phyloP scores from a whole-genome alignment of 176 grass and related monocot species.

The Ensete glaucum region DNA sequence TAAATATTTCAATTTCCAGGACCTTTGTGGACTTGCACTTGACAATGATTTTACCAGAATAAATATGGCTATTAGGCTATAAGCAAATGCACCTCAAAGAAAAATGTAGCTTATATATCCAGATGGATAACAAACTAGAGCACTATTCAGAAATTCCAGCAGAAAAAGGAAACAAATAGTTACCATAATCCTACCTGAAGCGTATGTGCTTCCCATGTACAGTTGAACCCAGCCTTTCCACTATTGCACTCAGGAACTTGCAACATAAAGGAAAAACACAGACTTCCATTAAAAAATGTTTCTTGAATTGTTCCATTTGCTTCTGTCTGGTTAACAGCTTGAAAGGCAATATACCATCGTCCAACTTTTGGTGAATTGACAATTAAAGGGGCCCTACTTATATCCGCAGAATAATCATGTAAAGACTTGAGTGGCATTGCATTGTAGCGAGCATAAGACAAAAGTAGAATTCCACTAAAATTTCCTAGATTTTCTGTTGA shows the following conservation, averaged over 20 bases:
- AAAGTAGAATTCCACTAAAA: conserved; percentile 10
- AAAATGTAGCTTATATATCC: neutral
- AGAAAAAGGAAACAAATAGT: neutral
- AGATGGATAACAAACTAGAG: neutral
- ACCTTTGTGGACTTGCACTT: neutral
- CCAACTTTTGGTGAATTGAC: conserved; percentile 76
- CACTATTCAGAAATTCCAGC: neutral
- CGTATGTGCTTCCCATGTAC: conserved; percentile 53
- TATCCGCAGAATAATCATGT: conserved; percentile 75
- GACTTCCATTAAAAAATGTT: conserved; percentile 25
- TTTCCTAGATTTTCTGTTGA: conserved; percentile 25
- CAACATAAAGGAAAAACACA: conserved; percentile 84
- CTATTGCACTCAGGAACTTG: conserved; percentile 53
- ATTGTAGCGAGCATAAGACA: conserved; percentile 59
- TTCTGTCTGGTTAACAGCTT: conserved; percentile 42
- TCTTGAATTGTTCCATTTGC: conserved; percentile 33
- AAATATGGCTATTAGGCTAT: neutral
- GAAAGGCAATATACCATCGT: conserved; percentile 75
- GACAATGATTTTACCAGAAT: neutral
- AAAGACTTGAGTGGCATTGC: conserved; percentile 58
- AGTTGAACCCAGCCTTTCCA: conserved; percentile 74
- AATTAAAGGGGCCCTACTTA: conserved; percentile 50
- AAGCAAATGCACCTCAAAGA: neutral
- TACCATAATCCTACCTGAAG: conserved; percentile 49
- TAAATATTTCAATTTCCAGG: neutral